Evolutionary conservation across 176 grass and related monocot species (phyloP), one percentile per base, ranked within the genome.

Genomic region (Juncus inflexus): DNA sequence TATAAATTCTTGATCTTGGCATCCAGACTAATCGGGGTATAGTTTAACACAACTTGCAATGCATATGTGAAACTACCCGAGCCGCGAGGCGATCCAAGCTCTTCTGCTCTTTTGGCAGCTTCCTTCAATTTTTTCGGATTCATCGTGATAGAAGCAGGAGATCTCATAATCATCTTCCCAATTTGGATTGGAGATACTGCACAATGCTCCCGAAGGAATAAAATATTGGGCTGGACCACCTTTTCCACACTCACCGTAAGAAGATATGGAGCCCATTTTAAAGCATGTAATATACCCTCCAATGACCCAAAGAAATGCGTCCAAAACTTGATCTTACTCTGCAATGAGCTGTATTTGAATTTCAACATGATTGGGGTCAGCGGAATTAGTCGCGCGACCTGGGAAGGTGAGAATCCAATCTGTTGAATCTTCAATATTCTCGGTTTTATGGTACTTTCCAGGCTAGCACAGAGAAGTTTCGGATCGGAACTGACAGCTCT

Each of bases 141-240:
- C 28, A 2, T 59, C 4, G 9, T 9, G 0, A 88, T 36, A 13
- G 74, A 1, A 50, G 70, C 4, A 1, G 58, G 13, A 8, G 3
- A 3, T 13, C 6, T 10, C 6, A 36, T 42, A 1, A 73, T 40
- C 3, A 77, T 16, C 11, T 37, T 3, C 7, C 6, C 35, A 67
- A 89, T 78, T 9, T 69, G 55, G 4, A 42, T 58, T 60, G 67
- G 69, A 50, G 58, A 52, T 47, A 78, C 7, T 8, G 63, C 70
- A 14, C 19, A 66, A 35, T 68, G 55, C 37, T 50, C 28, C 4
- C 38, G 16, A 13, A 89, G 61, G 28, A 75, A 66, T 6, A 28
- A 39, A 9, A 78, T 52, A 58, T 84, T 89, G 4, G 63, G 77
- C n/a, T 73, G 38, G 42, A 77, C 35, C 2, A 55, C 15, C 55